Base-by-base conservation (phyloP, 768 basidiomycete genomes). In the Kwoniella shandongensis region DNA sequence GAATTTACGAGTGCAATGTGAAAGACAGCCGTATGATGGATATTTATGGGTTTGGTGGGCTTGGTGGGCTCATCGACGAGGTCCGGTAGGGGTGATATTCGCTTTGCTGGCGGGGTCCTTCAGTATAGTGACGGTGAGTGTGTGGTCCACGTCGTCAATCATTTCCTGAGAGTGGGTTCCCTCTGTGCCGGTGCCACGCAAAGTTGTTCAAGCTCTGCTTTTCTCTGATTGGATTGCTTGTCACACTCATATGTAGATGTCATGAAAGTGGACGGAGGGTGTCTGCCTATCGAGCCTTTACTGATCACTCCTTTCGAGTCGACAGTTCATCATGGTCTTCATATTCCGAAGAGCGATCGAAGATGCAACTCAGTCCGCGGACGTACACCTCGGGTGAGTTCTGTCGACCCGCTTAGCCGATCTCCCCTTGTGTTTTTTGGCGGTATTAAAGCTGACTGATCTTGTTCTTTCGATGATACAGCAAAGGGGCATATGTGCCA, bases 1-100 rank as follows among this genome's bases (percentile, higher is more conserved):
- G 18, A 67, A 67, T 36, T 26, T 74, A 20, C 32, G 64, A 41
- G 68, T 63, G 1, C 42, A 54, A 51, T 81, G 26, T 80, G 78
- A 30, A 73, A 75, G 13, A 69, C 76, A 35, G 59, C 63, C 50
- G 7, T 62, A 63, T 20, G 57, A 61, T 22, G 70, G 62, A 30
- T 73, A 63, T 62, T 58, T 67, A 48, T 66, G 72, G 39, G 63
- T 63, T 42, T 77, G 69, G 41, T 45, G 75, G 53, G 66, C 63
- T 26, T 76, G 62, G 54, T 63, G 69, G 69, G 72, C 46, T 39
- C 66, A 68, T 52, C 25, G 63, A 17, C 40, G 65, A 41, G 47
- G 63, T 22, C 72, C 72, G 5, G 30, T 73, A 8, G 65, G 59
- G 12, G 39, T 36, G 20, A 32, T 62, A 13, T 68, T 62, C 38